A percentile compares a stretch with the other conserved stretches of the same genome.
These are phyloP conservation scores for Termitomyces sp. DNA, from an alignment of 1,284 basidiomycete genomes.

Conservation along the genomic window DNA sequence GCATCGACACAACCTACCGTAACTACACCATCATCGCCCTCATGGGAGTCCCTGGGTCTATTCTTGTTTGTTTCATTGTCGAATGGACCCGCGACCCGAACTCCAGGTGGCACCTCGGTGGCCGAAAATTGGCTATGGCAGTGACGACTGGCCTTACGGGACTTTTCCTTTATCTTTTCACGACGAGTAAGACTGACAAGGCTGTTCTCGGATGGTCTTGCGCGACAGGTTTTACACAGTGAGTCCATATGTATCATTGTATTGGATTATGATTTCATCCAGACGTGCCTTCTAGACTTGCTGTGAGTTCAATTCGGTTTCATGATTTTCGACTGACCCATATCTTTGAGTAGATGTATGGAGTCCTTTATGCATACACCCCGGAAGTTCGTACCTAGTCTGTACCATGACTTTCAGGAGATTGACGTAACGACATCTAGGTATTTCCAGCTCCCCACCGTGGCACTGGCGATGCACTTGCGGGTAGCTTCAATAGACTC, in stretches of 20 bases:
- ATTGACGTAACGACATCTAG: slow-evolving; percentile 3
- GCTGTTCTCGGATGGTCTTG: slow-evolving; percentile 53
- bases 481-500: slow-evolving; percentile 47
- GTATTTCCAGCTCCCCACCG: slow-evolving; percentile 57
- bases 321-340: neutral
- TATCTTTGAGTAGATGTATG: slow-evolving; percentile 45
- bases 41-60: slow-evolving; percentile 54
- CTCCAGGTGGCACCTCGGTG: slow-evolving; percentile 35
- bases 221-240: slow-evolving; percentile 47
- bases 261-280: no score
- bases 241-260: slow-evolving; percentile 22
- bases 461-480: slow-evolving; percentile 61
- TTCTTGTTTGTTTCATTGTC: slow-evolving; percentile 51
- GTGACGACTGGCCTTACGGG: slow-evolving; percentile 39
- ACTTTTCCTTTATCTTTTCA: slow-evolving; percentile 59
- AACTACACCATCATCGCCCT: slow-evolving; percentile 47
- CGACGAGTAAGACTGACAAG: slow-evolving; percentile 42
- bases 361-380: slow-evolving; percentile 55
- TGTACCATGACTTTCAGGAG: neutral
- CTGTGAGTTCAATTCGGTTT: slow-evolving; percentile 1
- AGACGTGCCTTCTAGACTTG: neutral
- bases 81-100: slow-evolving; percentile 37
- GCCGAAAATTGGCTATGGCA: slow-evolving; percentile 48
- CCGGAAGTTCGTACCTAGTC: slow-evolving; percentile 41
- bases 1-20: slow-evolving; percentile 37